Base-by-base conservation (phyloP, 495 filamentous ascomycete genomes). In the Amniculicola lignicola region DNA sequence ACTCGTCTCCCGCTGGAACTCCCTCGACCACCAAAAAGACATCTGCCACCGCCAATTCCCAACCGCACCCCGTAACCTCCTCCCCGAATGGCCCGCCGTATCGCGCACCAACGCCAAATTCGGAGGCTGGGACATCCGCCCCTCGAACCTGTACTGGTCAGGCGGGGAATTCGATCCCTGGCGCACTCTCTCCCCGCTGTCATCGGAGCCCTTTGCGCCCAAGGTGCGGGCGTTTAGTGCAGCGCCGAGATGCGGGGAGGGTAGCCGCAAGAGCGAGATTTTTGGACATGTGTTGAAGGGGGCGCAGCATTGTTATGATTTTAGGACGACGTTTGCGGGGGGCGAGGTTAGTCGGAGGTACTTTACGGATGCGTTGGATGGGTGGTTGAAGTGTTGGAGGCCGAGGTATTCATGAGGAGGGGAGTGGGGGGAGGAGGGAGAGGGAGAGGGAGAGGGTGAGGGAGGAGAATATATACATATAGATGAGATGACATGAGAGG, bases 161-260 rank as follows among this genome's bases (percentile, higher is more conserved):
- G 77, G 72, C 12, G 79, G 80, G 0, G 72, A 81, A 48, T 83
- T 75, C 54, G 81, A 83, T 59, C 81, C 81, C 5, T 84, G 80
- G 81, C 70, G 75, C 11, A 75, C 79, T 0, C 63, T 82, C 14
- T 77, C 75, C 0, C 67, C 74, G 0, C 67, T 82, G 4, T 75
- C 74, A 3, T 68, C 54, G 0, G 77, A 81, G 52, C 24, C 51
- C 22, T 72, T 67, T 36, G 74, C 75, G 21, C 77, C 76, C 3
- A 57, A 70, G 6, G 65, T 68, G 2, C 38, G 35, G 21, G 19
- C 33, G 5, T 38, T 62, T 22, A 73, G 72, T 0, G 69, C 68
- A 4, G 62, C 74, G 6, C 80, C 80, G 0, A 51, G 63, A 29
- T 82, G 80, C 49, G 72, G 72, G n/a, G 69, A 70, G 28, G 39